phyloP scores from a whole-genome alignment of 371 early-diverging fungal genomes.

The Basidiobolus meristosporus region DNA sequence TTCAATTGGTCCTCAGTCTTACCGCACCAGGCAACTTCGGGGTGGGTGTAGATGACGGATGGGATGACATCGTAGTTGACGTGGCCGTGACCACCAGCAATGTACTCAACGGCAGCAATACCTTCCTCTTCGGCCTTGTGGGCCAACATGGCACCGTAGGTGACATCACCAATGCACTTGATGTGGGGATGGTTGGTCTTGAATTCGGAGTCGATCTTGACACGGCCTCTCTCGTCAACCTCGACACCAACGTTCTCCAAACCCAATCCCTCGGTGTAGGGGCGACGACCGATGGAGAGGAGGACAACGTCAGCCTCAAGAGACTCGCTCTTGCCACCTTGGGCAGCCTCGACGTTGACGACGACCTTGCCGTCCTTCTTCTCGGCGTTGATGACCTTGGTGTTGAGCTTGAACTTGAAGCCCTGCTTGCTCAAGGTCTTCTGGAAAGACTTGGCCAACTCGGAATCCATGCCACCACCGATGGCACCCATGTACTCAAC shows the following conservation, averaged over 20 bases:
- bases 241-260: slow-evolving; percentile 79
- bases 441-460: slow-evolving; percentile 86
- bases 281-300: slow-evolving; percentile 88
- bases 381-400: slow-evolving; percentile 79
- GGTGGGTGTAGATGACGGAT: slow-evolving; percentile 95
- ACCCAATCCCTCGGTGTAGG: slow-evolving; percentile 82
- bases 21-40: slow-evolving; percentile 98
- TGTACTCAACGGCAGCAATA: slow-evolving; percentile 88
- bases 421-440: slow-evolving; percentile 84
- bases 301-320: slow-evolving; percentile 81
- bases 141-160: slow-evolving; percentile 94
- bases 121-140: slow-evolving; percentile 99
- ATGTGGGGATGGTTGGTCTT: slow-evolving; percentile 76
- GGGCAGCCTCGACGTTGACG: slow-evolving; percentile 80
- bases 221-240: slow-evolving; percentile 74
- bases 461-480: slow-evolving; percentile 94
- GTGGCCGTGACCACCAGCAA: slow-evolving; percentile 82
- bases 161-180: slow-evolving; percentile 93
- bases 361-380: slow-evolving; percentile 71
- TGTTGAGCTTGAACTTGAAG: slow-evolving; percentile 92
- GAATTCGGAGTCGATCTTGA: slow-evolving; percentile 74
- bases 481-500: slow-evolving; percentile 88
- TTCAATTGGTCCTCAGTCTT: slow-evolving; percentile 87
- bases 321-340: slow-evolving; percentile 59
- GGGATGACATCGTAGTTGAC: slow-evolving; percentile 97